Percentiles rank a stretch among this genome's conserved stretches.
phyloP scores from a whole-genome alignment of 768 basidiomycete species.

The Clathrus columnatus region DNA sequence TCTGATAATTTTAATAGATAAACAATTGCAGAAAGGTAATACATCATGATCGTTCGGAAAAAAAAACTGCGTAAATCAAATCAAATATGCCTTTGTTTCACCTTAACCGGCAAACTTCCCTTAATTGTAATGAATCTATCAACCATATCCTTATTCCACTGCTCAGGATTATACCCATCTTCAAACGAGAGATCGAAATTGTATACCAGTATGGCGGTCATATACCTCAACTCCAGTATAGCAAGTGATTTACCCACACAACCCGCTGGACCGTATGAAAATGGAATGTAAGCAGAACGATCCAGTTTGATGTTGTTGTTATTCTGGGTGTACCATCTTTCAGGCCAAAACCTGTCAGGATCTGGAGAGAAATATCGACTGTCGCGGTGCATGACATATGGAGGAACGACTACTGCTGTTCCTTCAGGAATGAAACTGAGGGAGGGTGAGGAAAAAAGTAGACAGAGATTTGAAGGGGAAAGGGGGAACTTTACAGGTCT shows the following conservation, averaged over 20 bases:
- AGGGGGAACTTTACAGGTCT: slow-evolving; percentile 27
- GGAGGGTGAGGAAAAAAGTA: neutral
- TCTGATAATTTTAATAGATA: too few species aligned
- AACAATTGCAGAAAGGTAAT: too few species aligned
- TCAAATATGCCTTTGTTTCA: too few species aligned
- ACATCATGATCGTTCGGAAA: too few species aligned
- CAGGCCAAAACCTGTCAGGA: slow-evolving; percentile 36
- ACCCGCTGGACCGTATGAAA: slow-evolving; percentile 40
- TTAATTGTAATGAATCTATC: slow-evolving; percentile 23
- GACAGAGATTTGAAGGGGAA: neutral
- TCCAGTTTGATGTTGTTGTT: neutral
- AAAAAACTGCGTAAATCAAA: too few species aligned
- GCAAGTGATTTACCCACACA: slow-evolving; percentile 45
- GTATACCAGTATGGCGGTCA: slow-evolving; percentile 31
- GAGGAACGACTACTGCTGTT: slow-evolving; percentile 21
- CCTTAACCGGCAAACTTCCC: slow-evolving; percentile 16
- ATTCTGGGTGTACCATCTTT: slow-evolving; percentile 26
- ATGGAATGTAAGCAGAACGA: slow-evolving; percentile 31
- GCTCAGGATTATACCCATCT: slow-evolving; percentile 22
- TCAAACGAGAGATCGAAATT: slow-evolving; percentile 30
- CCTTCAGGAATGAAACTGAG: slow-evolving; percentile 35
- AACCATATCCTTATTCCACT: slow-evolving; percentile 22
- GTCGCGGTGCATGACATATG: slow-evolving; percentile 32
- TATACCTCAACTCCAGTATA: slow-evolving; percentile 5
- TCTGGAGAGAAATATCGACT: slow-evolving; percentile 37